Evolutionary conservation across 495 filamentous ascomycete species (phyloP).

Genomic region (Penicillium flavigenum): DNA sequence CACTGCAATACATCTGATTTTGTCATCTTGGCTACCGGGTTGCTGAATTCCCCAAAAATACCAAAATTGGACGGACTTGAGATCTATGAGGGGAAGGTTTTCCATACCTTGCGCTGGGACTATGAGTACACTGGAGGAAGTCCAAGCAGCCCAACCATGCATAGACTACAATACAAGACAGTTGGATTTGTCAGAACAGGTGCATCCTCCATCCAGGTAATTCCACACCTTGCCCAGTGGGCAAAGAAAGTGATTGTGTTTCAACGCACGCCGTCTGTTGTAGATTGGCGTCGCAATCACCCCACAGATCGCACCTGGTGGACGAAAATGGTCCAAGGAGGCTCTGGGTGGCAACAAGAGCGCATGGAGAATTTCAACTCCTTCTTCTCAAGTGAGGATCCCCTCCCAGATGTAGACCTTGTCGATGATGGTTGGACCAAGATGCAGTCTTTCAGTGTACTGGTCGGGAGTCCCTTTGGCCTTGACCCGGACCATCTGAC

Average conservation of each 20-base stretch:
- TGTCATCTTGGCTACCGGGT: slow-evolving; percentile 22
- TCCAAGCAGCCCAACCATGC: slow-evolving; percentile 39
- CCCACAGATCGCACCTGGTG: slow-evolving; percentile 10
- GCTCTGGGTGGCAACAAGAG: slow-evolving; percentile 49
- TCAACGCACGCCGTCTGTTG: slow-evolving; percentile 52
- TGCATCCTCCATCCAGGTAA: slow-evolving; percentile 45
- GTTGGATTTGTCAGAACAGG: slow-evolving; percentile 53
- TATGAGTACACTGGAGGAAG: slow-evolving; percentile 52
- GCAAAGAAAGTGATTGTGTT: slow-evolving; percentile 43
- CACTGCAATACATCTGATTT: slow-evolving; percentile 14
- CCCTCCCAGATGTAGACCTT: slow-evolving; percentile 23
- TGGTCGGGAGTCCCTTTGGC: slow-evolving; percentile 1
- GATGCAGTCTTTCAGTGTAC: slow-evolving; percentile 10
- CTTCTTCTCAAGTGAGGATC: slow-evolving; percentile 7
- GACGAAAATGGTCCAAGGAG: slow-evolving; percentile 38
- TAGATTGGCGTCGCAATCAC: slow-evolving; percentile 41
- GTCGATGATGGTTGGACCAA: slow-evolving; percentile 44
- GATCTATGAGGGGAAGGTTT: slow-evolving; percentile 29
- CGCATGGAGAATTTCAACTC: slow-evolving; percentile 13
- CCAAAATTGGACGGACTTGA: slow-evolving; percentile 22
- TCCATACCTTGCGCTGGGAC: slow-evolving; percentile 48
- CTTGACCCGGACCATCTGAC: background rate
- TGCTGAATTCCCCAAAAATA: slow-evolving; percentile 26
- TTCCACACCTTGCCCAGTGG: slow-evolving; percentile 36
- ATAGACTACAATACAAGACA: slow-evolving; percentile 38